Evolutionary conservation across 345 rosid species (phyloP).

Genomic region (Psidium friedrichsthalianum): DNA sequence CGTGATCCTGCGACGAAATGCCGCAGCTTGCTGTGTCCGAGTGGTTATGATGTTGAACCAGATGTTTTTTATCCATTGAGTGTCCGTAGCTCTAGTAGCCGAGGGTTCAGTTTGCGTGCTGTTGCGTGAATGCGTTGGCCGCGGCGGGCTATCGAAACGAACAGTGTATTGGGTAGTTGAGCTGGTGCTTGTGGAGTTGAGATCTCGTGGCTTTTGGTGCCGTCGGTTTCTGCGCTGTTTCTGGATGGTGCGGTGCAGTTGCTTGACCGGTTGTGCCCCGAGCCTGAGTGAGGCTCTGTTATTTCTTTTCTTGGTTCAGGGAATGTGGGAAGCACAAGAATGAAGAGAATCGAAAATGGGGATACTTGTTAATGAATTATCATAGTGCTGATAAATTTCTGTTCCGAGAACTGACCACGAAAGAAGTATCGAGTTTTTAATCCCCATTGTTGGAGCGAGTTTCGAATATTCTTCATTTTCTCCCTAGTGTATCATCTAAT

Average conservation of each 20-base stretch:
- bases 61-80: not conserved
- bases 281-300: not conserved
- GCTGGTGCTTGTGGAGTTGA: not conserved
- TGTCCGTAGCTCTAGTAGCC: not conserved
- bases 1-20: not conserved
- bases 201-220: not conserved
- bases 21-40: not conserved
- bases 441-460: not conserved
- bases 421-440: not conserved
- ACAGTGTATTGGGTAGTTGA: not conserved
- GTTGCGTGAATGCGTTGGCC: not conserved
- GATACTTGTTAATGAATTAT: not conserved
- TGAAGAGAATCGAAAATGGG: not conserved
- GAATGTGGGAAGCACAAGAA: not conserved
- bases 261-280: not conserved
- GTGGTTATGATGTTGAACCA: not conserved
- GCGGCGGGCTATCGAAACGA: not conserved
- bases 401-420: not conserved
- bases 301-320: not conserved
- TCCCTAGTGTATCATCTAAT: not conserved
- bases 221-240: not conserved
- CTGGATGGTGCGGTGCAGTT: not conserved
- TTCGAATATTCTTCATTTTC: not conserved
- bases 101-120: not conserved
- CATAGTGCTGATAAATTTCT: not conserved